Conservation (phyloP, 768 basidiomycete genomes). For the Termitomyces sp. region DNA sequence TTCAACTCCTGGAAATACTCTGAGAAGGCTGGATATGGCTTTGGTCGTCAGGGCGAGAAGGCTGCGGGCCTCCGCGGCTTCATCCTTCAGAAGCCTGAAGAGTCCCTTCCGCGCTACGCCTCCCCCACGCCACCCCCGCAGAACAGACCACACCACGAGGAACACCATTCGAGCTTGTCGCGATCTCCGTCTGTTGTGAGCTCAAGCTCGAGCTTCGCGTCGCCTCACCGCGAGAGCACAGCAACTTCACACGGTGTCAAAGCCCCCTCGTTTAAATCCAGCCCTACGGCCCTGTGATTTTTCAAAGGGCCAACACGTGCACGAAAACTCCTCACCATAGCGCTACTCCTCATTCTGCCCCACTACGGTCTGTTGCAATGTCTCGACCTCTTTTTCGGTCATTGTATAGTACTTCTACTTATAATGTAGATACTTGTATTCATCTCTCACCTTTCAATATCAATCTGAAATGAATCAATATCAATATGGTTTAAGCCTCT, state of each 20-base stretch:
- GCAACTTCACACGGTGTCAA: slow-evolving; percentile 1
- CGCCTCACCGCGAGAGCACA: slow-evolving; percentile 26
- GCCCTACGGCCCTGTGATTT: slow-evolving; percentile 24
- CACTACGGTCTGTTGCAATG: too few relatives aligned
- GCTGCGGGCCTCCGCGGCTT: slow-evolving; percentile 67
- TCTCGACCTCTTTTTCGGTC: neutral
- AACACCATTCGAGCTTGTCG: slow-evolving; percentile 17
- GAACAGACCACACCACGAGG: neutral
- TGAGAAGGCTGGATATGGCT: slow-evolving; percentile 58
- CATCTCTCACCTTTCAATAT: neutral
- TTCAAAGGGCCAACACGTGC: neutral
- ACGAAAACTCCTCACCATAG: neutral
- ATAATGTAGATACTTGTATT: neutral
- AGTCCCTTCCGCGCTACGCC: slow-evolving; percentile 53
- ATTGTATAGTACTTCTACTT: neutral
- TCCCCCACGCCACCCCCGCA: slow-evolving; percentile 26
- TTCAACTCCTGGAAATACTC: slow-evolving; percentile 28
- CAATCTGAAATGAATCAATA: too few relatives aligned
- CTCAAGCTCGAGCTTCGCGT: slow-evolving; percentile 34
- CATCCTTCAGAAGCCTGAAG: slow-evolving; percentile 53
- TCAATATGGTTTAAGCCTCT: too few relatives aligned
- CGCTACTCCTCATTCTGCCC: neutral
- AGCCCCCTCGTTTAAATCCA: slow-evolving; percentile 30
- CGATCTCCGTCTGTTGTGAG: slow-evolving; percentile 27
- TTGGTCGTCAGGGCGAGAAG: slow-evolving; percentile 81